Base-by-base conservation (phyloP, 2,329 filamentous ascomycete genomes). In the Thielaviopsis ethacetica region DNA sequence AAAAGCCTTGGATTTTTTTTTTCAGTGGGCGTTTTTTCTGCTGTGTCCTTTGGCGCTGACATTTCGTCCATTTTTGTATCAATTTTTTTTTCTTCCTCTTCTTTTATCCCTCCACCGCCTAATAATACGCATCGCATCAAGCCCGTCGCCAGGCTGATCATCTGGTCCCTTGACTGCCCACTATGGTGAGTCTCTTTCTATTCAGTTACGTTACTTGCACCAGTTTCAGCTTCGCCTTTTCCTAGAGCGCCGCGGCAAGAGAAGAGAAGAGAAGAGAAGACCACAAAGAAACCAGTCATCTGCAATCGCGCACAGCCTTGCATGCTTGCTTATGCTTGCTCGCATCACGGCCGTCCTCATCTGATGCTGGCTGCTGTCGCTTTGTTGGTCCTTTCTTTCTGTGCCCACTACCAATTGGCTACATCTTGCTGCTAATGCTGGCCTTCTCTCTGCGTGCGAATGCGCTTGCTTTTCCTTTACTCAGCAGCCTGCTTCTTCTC, bases 101-200 rank as follows among this genome's bases (percentile, higher is more conserved):
- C 58, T 53, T 53, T 27, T 24, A 12, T 52, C 26, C 50, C 19
- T 24, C 26, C 27, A 27, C 27, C n/a, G 4, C 51, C 17, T 53
- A 26, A 53, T 53, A 30, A 26, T 78, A 81, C 53, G 73, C 70
- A 62, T 70, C 75, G 62, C 75, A n/a, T n/a, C n/a, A n/a, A n/a
- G 78, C 50, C 71, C 71, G 44, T 49, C 44, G 44, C 62, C 76
- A 77, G 62, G 66, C 68, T 59, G 77, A 79, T 57, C 69, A 72
- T 63, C 70, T 73, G 52, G 73, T 77, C 63, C 75, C 76, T 65
- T 73, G 53, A 72, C 76, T 47, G 65, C 76, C 61, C 79, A 78
- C 30, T 77, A 69, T 66, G 79, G 44, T 49, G 44, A 49, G 44
- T 49, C 5, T 34, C 30, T 21, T 49, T 82, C 64, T 72, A 79